Conservation (phyloP, 208 protist genomes). For the Borovskyia barvae region DNA sequence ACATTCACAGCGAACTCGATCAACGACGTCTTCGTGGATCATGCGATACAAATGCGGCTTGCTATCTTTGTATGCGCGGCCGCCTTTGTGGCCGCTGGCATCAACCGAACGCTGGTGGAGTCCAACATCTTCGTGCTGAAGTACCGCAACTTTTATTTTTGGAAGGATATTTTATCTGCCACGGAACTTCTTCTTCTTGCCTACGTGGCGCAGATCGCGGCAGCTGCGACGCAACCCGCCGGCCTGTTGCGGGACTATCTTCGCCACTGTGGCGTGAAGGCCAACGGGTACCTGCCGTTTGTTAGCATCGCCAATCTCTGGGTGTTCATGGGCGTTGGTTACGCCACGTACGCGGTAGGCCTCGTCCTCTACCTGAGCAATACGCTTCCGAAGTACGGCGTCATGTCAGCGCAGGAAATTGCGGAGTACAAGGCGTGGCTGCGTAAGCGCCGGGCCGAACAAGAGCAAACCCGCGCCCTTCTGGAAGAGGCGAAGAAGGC, state of each 20-base stretch:
- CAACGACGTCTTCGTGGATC: slow-evolving; percentile 74
- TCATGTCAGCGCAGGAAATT: slow-evolving; percentile 71
- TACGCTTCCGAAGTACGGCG: slow-evolving; percentile 69
- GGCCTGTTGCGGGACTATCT: slow-evolving; percentile 59
- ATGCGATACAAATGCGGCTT: slow-evolving; percentile 61
- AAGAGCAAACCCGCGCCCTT: slow-evolving; percentile 40
- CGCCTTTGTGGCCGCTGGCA: slow-evolving; percentile 38
- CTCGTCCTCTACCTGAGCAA: slow-evolving; percentile 64
- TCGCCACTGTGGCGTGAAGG: slow-evolving; percentile 37
- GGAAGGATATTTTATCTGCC: slow-evolving; percentile 74
- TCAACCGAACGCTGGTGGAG: slow-evolving; percentile 62
- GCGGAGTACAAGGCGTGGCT: slow-evolving; percentile 77
- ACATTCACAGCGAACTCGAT: slow-evolving; percentile 28
- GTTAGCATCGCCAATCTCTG: slow-evolving; percentile 38
- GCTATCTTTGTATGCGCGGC: slow-evolving; percentile 56
- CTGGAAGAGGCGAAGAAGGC: slow-evolving; percentile 53
- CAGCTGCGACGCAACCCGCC: slow-evolving; percentile 29
- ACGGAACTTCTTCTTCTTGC: slow-evolving; percentile 55
- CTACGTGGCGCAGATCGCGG: slow-evolving; percentile 44
- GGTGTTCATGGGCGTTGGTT: slow-evolving; percentile 54
- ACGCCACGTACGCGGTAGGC: slow-evolving; percentile 48
- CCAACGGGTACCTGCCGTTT: slow-evolving; percentile 51
- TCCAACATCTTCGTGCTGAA: slow-evolving; percentile 57
- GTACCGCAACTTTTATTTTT: slow-evolving; percentile 69
- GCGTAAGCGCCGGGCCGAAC: slow-evolving; percentile 30